Base-by-base conservation (phyloP, 164 flowering plant species). In the Taxillus chinensis region DNA sequence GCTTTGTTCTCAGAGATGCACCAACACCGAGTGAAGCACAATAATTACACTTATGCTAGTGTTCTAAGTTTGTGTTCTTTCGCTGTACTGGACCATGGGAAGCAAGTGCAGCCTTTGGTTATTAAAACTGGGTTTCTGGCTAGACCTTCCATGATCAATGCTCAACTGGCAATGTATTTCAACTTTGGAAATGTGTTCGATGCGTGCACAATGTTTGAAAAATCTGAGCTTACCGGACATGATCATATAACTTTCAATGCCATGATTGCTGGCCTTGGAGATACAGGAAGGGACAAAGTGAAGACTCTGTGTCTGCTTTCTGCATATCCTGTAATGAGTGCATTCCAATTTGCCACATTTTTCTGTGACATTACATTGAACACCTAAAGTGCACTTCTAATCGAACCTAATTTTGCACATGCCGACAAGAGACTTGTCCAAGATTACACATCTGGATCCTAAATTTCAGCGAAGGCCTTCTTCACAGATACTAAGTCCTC, bases 161-260 rank as follows among this genome's bases (percentile, higher is more conserved):
- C 90, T 54, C 66, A 69, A 67, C 63, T 89, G 58, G 77, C 87
- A 0, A 85, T 89, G 96, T 89, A 86, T 70, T 85, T 86, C 54
- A 72, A 71, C 43, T 75, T 74, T 55, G 74, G 70, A 51, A 57
- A 64, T 58, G 74, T 60, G 41, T 14, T 3, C 3, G 83, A 80
- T 67, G 89, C 85, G 1, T 73, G 58, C 72, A 16, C 49, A 51
- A 79, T 81, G 7, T 86, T 89, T 72, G 77, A 77, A 51, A 84
- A 78, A 57, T 74, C 76, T 7, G 74, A 70, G 40, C 41, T 8
- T 37, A 48, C 7, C 5, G 73, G 66, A 5, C 64, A 41, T 59
- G 82, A 86, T 70, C 74, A 74, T 60, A 78, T 89, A 45, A 83
- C 86, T 46, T 85, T 66, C 67, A 86, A 86, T 75, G 86, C 83